Evolutionary conservation across 2,329 filamentous ascomycete species (phyloP), one percentile per base, ranked within the genome.

Genomic region (Alternaria angustiovoidea): DNA sequence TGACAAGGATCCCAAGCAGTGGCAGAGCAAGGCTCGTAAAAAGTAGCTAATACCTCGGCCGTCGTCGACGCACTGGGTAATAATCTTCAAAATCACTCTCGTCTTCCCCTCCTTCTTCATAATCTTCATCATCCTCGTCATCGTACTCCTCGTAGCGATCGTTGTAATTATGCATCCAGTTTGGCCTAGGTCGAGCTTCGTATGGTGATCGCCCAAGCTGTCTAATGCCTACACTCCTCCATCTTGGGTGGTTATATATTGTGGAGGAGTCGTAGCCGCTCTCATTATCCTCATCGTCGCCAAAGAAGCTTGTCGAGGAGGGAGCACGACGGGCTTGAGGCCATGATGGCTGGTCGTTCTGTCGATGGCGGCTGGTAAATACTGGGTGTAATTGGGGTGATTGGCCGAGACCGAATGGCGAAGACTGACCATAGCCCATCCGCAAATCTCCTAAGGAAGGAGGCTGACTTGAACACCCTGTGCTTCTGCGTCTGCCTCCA

Each of bases 61-160:
- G 20, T 20, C 53, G 32, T 6, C 46, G 32, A 18, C 39, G 53
- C 7, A 46, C n/a, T 12, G 44, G 39, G 28, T 51, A 57, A 8
- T 44, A 46, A 8, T 39, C 36, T 20, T 56, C 51, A 24, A 42
- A 54, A 26, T 57, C 41, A 30, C 36, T 41, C 16, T 62, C 41
- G 16, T 58, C 55, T 34, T 51, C 28, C 11, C 5, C 28, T 30
- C 11, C 28, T 30, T 30, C 57, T 18, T 53, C 41, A 18, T 57
- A 53, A 42, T 51, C 57, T n/a, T 55, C 48, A n/a, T 56, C 51
- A 18, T 56, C 38, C 52, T 60, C 54, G 30, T 67, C 54, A n/a
- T 64, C 64, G 24, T 43, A 56, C 4, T 62, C 66, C 22, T 67
- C 62, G 28, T 65, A 62, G 51, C 46, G 47, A 32, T 58, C 57